phyloP scores from a whole-genome alignment of 805 yeast genomes.

The Kodamaea sagamina region DNA sequence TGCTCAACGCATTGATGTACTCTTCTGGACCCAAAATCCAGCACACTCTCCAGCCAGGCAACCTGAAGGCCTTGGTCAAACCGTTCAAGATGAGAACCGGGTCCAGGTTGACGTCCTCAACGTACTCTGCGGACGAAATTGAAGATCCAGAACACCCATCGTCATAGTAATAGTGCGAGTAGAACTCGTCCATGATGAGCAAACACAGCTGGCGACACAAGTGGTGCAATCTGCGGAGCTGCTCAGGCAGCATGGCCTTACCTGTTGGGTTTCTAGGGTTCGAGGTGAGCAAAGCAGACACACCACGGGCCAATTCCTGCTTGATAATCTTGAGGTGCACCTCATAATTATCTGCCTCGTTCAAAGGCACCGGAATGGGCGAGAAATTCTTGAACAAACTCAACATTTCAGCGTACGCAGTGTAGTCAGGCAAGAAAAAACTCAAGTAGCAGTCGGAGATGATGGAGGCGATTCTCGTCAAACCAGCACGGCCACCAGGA shows the following conservation, averaged over 20 bases:
- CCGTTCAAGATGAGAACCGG: constrained; percentile 64
- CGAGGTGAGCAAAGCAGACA: constrained; percentile 57
- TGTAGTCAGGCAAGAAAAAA: constrained; percentile 62
- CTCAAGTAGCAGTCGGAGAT: constrained; percentile 59
- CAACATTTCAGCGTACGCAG: constrained; percentile 67
- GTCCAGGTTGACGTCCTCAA: constrained; percentile 56
- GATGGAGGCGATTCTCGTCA: constrained; percentile 62
- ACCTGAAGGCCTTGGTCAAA: constrained; percentile 58
- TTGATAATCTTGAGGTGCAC: constrained; percentile 54
- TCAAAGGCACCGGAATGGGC: constrained; percentile 63
- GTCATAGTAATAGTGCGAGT: constrained; percentile 58
- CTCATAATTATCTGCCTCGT: constrained; percentile 57
- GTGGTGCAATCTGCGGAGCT: constrained; percentile 50
- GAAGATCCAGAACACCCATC: constrained; percentile 56
- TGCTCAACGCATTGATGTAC: constrained; percentile 53
- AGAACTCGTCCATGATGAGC: constrained; percentile 64
- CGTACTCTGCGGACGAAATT: constrained; percentile 50
- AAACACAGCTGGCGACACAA: constrained; percentile 56
- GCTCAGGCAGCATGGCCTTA: constrained; percentile 48
- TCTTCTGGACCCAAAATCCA: constrained; percentile 67
- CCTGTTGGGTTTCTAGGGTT: constrained; percentile 69
- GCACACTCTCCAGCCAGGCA: constrained; percentile 66
- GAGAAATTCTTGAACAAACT: constrained; percentile 62
- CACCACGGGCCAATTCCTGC: constrained; percentile 57
- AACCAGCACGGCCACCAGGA: constrained; percentile 66